A percentile compares a stretch with the other conserved stretches of the same genome.
These are phyloP conservation scores for Eucalyptus tenuipes DNA, from an alignment of 345 rosid species.

Conservation along the genomic window DNA sequence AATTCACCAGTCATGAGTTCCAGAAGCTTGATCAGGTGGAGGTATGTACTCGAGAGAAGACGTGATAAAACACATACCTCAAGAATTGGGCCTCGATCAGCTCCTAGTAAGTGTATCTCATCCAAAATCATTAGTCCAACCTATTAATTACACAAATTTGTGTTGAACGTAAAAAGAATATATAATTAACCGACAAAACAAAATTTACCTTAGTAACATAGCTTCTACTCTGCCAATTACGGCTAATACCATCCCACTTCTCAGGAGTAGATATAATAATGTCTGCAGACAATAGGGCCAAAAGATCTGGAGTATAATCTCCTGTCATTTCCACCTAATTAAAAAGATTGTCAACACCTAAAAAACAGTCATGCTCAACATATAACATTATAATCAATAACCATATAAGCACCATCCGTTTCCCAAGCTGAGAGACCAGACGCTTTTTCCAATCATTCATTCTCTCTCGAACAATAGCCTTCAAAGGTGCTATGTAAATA, in stretches of 20 bases:
- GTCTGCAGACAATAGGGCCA: constrained; percentile 96
- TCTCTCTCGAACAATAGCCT: constrained; percentile 98
- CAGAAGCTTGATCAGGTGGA: background rate
- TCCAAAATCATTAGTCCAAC: constrained; percentile 95
- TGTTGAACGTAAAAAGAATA: background rate
- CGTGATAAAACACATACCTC: constrained; percentile 44
- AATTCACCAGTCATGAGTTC: background rate
- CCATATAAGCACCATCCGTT: constrained; percentile 52
- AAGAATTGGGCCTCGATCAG: constrained; percentile 97
- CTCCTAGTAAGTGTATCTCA: constrained; percentile 97
- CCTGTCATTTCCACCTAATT: constrained; percentile 97
- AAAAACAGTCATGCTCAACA: background rate
- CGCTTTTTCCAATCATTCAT: constrained; percentile 90
- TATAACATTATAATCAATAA: background rate
- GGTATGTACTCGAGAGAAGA: background rate
- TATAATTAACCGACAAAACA: background rate
- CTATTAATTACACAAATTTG: constrained; percentile 20
- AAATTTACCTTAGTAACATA: constrained; percentile 77
- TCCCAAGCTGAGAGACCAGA: constrained; percentile 83
- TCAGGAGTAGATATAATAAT: constrained; percentile 96
- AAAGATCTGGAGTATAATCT: constrained; percentile 95
- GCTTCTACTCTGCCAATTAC: constrained; percentile 96
- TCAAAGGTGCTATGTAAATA: constrained; percentile 95
- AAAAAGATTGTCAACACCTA: background rate
- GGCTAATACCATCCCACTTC: constrained; percentile 99